Base-by-base conservation (phyloP, 148 eudicot species). In the Rhododendron mucronatum region DNA sequence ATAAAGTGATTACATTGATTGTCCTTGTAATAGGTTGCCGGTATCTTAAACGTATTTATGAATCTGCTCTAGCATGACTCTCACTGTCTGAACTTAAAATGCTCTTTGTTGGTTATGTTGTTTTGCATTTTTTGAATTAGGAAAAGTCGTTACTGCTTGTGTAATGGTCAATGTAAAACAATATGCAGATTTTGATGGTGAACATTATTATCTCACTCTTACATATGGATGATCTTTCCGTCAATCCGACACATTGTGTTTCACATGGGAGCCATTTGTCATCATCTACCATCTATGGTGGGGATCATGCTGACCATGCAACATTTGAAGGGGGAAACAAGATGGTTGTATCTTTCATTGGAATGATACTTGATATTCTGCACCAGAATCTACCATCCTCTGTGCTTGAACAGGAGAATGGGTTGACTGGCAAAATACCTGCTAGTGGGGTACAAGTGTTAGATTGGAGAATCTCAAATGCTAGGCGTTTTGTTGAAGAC, bases 111-210 rank as follows among this genome's bases (percentile, higher is more conserved):
- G 1, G 33, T 78, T 78, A 47, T 47, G 33, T 81, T 53, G 3
- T 55, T 53, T 80, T 53, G 44, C 67, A 33, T 7, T 81, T 39
- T 51, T 2, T 53, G 26, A 12, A 51, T 1, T 16, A 6, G 21
- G 21, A 80, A 15, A 30, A n/a, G 51, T 69, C 11, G 26, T 80
- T 35, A n/a, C 48, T 78, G 15, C 74, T 74, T 20, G 63, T 78
- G 13, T 51, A 48, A 23, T 86, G 74, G 30, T 88, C 33, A 65
- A 45, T 30, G 59, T 85, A 82, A 81, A 61, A 53, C 78, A 78
- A 87, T 80, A 84, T 90, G 94, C 96, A 97, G 99, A 92, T 97
- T 84, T 89, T 93, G 87, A 89, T 93, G 95, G 98, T 94, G 91
- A 97, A 93, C 92, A 95, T 95, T 84, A 92, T 95, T 44, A 93